Evolutionary conservation across 176 grass and related monocot genomes (phyloP).

Genomic region (Tillandsia leiboldiana): DNA sequence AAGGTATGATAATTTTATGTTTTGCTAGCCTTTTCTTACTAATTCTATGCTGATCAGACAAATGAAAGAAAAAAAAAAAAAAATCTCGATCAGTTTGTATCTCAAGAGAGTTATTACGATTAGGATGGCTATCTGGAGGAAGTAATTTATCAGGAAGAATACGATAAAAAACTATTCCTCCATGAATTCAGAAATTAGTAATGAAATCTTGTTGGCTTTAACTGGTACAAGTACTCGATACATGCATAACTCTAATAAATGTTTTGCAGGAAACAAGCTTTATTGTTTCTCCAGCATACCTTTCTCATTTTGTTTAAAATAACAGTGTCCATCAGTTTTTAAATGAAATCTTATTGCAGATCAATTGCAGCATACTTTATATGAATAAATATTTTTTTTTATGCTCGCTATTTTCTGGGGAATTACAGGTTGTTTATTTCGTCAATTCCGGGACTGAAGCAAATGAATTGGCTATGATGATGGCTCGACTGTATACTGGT

Average conservation of each 20-base stretch:
- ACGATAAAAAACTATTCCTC: neutral
- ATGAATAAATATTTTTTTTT: neutral
- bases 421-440: slow-evolving; percentile 72
- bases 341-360: too few relatives aligned
- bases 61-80: neutral
- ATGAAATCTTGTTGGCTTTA: too few relatives aligned
- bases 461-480: slow-evolving; percentile 91
- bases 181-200: neutral
- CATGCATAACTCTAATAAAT: too few relatives aligned
- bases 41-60: neutral
- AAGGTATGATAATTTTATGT: slow-evolving; percentile 34
- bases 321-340: too few relatives aligned
- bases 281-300: neutral
- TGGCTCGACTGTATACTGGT: slow-evolving; percentile 80
- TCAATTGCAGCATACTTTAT: too few relatives aligned
- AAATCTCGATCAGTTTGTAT: neutral
- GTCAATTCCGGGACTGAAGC: slow-evolving; percentile 99
- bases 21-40: neutral
- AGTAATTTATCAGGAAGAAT: too few relatives aligned
- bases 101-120: too few relatives aligned
- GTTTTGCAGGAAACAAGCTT: too few relatives aligned
- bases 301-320: neutral
- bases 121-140: too few relatives aligned
- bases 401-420: neutral
- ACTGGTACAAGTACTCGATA: too few relatives aligned